Percentiles rank a stretch among this genome's conserved stretches.
phyloP scores from a whole-genome alignment of 2,329 filamentous ascomycete genomes.

The Harringtonia aguacate region DNA sequence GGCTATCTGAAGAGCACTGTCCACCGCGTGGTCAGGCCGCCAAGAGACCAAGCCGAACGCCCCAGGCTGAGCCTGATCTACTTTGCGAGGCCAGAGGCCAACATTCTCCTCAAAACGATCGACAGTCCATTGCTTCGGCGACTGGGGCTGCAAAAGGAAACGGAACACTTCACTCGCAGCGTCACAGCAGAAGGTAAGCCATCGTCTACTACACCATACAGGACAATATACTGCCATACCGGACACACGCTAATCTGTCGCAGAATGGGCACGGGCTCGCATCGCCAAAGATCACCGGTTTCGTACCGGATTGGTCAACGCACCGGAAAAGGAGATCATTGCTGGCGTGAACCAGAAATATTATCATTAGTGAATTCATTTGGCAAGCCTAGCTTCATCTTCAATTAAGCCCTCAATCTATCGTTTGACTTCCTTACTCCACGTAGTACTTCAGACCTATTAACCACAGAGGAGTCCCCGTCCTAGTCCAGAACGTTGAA shows the following conservation, averaged over 20 bases:
- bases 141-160: conserved; percentile 15
- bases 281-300: background rate
- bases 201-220: background rate
- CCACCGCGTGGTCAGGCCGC: conserved; percentile 22
- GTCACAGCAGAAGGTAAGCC: background rate
- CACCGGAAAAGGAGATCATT: conserved; percentile 1
- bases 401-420: too few relatives aligned
- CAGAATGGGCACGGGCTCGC: background rate
- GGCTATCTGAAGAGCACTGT: conserved; percentile 22
- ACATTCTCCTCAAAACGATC: conserved; percentile 18
- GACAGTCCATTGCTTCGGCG: conserved; percentile 18
- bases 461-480: too few relatives aligned
- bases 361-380: background rate
- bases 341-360: background rate
- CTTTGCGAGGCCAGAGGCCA: conserved; percentile 22
- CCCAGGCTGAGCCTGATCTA: conserved; percentile 23
- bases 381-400: too few relatives aligned
- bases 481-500: too few relatives aligned
- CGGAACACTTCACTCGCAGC: conserved; percentile 4
- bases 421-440: too few relatives aligned
- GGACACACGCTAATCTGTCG: too few relatives aligned
- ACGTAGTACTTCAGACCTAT: too few relatives aligned
- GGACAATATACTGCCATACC: background rate
- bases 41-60: conserved; percentile 20
- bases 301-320: background rate